Evolutionary conservation across 1,139 yeast species (phyloP).

Genomic region (Candida sp.): DNA sequence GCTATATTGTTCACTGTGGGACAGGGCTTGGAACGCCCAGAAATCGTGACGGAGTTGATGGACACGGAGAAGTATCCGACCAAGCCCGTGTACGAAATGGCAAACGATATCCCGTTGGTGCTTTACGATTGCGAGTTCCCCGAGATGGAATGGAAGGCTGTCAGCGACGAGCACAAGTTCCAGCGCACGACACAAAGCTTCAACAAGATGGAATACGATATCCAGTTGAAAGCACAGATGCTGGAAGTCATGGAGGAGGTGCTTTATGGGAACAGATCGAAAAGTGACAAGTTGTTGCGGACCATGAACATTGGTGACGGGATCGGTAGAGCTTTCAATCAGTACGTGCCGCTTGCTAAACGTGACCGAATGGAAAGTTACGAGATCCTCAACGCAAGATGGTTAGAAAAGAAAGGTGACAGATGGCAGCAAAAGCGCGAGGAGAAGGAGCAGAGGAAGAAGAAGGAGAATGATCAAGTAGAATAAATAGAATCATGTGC

Average conservation of each 20-base stretch:
- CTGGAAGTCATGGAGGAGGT: slow-evolving; percentile 30
- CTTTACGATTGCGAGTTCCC: slow-evolving; percentile 86
- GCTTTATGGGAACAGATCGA: slow-evolving; percentile 7
- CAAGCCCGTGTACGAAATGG: slow-evolving; percentile 89
- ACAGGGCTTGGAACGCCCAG: slow-evolving; percentile 69
- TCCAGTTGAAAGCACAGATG: slow-evolving; percentile 39
- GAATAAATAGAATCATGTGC: not conserved
- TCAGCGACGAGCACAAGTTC: slow-evolving; percentile 14
- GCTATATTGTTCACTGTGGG: slow-evolving; percentile 84
- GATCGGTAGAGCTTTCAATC: slow-evolving; percentile 56
- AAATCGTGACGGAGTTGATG: slow-evolving; percentile 60
- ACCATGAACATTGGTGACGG: slow-evolving; percentile 73
- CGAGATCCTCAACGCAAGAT: slow-evolving; percentile 70
- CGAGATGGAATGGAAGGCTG: slow-evolving; percentile 66
- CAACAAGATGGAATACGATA: slow-evolving; percentile 34
- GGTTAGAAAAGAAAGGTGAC: slow-evolving; percentile 46
- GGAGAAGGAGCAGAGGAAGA: not conserved
- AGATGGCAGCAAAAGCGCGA: not conserved
- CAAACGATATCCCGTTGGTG: slow-evolving; percentile 88
- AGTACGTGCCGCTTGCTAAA: slow-evolving; percentile 60
- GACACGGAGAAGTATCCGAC: slow-evolving; percentile 62
- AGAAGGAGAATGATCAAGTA: not conserved
- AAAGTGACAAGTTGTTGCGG: not conserved
- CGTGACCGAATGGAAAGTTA: slow-evolving; percentile 67
- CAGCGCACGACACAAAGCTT: slow-evolving; percentile 32